phyloP scores from a whole-genome alignment of 805 yeast genomes.

The Starmerella kuoi region DNA sequence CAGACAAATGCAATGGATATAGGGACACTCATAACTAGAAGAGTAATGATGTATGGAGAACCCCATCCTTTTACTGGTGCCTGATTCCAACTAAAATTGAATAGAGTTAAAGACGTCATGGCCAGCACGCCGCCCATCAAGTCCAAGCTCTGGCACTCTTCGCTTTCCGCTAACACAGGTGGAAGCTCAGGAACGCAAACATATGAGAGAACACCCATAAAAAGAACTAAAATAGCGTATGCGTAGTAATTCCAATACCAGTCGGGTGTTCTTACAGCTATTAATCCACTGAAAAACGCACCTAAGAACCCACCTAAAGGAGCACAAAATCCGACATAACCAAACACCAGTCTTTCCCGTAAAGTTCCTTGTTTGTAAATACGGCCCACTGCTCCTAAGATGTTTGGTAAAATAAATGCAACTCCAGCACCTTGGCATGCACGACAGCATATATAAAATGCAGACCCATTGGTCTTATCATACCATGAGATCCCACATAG shows the following conservation, averaged over 20 bases:
- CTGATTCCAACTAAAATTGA: slow-evolving; percentile 64
- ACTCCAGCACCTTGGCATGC: slow-evolving; percentile 57
- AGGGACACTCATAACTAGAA: slow-evolving; percentile 41
- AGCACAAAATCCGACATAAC: slow-evolving; percentile 47
- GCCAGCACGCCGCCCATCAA: slow-evolving; percentile 46
- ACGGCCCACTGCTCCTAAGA: slow-evolving; percentile 43
- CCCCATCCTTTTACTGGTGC: slow-evolving; percentile 65
- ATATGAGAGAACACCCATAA: slow-evolving; percentile 7
- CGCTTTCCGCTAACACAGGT: slow-evolving; percentile 4
- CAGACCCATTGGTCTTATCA: slow-evolving; percentile 25
- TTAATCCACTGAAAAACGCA: slow-evolving; percentile 33
- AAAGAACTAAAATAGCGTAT: slow-evolving; percentile 30
- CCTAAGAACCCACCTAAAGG: slow-evolving; percentile 53
- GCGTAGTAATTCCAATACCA: slow-evolving; percentile 33
- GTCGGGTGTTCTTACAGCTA: slow-evolving; percentile 14
- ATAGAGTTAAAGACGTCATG: slow-evolving; percentile 45
- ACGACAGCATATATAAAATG: slow-evolving; percentile 33
- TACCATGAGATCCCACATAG: slow-evolving; percentile 48
- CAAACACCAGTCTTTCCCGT: slow-evolving; percentile 43
- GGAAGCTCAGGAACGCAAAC: slow-evolving; percentile 12
- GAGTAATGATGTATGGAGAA: slow-evolving; percentile 40
- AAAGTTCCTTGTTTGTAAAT: slow-evolving; percentile 15
- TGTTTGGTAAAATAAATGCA: slow-evolving; percentile 48
- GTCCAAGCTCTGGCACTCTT: slow-evolving; percentile 35
- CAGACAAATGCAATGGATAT: slow-evolving; percentile 36